Evolutionary conservation across 1,284 basidiomycete genomes (phyloP), one percentile per base, ranked within the genome.

Genomic region (Ceratobasidium sp.): DNA sequence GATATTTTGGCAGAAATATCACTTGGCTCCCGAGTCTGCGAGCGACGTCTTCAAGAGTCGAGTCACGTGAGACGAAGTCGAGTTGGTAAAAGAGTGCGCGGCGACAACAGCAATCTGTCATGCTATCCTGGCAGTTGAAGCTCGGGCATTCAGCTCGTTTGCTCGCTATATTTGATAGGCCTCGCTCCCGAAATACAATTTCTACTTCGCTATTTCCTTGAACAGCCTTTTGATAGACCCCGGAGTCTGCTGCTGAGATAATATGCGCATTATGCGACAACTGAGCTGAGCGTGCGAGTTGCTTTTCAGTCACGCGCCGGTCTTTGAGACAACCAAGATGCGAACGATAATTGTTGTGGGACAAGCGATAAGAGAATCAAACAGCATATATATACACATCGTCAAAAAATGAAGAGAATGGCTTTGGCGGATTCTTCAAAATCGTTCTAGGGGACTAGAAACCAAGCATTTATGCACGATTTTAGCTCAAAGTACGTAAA

Each of bases 1-100:
- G 75, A 32, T 69, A 76, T 30, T 76, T 76, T 6, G 74, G 75
- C n/a, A 75, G 50, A 41, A 74, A 73, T 2, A 76, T 16, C 6
- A 63, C 62, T 13, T n/a, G 47, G 50, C 43, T 49, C 23, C 75
- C 75, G 30, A 44, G 49, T 26, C 49, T 41, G 18, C n/a, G 47
- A n/a, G 72, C 57, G 0, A 54, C 13, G 11, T 55, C 58, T 26
- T 74, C 62, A 0, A 74, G 49, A 32, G 32, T 63, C 1, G 70
- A 73, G 14, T 66, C 62, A 49, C 72, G 63, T 49, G 66, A 18
- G 2, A 55, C 44, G 54, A 76, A 70, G 49, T 76, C 73, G 23
- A 46, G 58, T 23, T 74, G 62, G n/a, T 32, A 21, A 41, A 62
- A 66, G 0, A 76, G 41, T 5, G 59, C 49, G 5, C 73, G 62